Base-by-base conservation (phyloP, 176 grass and related monocot species). In the Eleusine indica region DNA sequence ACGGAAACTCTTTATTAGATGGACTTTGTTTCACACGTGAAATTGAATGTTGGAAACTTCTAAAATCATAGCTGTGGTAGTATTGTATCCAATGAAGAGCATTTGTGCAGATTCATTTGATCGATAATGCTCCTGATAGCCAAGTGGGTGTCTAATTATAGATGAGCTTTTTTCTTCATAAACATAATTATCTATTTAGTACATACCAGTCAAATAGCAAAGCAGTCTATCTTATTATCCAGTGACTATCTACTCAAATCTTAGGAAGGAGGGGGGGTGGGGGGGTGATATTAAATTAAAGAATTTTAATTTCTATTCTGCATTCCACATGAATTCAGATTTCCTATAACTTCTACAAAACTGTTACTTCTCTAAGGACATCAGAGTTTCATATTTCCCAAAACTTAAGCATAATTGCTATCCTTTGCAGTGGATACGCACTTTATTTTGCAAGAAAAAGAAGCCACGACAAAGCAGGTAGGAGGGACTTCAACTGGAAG, bases 401-500 rank as follows among this genome's bases (percentile, higher is more conserved):
- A 74, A 66, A 66, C 61, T 43, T 79, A 83, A 61, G 37, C 68
- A 66, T 75, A 73, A 9, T 41, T 77, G 4, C 41, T 47, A 57
- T 53, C 49, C 87, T 84, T 65, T 94, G 70, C 87, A 94, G 93
- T 94, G 87, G 93, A 60, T 88, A 42, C 0, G 86, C 3, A 44
- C 90, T 74, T 90, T 88, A 51, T 68, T 92, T 57, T 54, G 84
- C 43, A 87, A 70, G 49, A 92, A 88, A 86, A 90, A 86, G 71
- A 94, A 84, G 65, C 82, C 73, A 83, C 73, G 82, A 41, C 90
- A 75, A 88, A 88, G 76, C 90, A 94, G 84, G 92, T 91, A 91
- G 25, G 60, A 9, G 35, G 65, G 29, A 0, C 54, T 80, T 88
- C 51, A 44, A 8, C 6, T 7, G 35, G 76, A 83, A 84, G 85